Percentiles rank a stretch among this genome's conserved stretches.
phyloP scores from a whole-genome alignment of 2,329 filamentous ascomycete genomes.

The Apiospora saccharicola region DNA sequence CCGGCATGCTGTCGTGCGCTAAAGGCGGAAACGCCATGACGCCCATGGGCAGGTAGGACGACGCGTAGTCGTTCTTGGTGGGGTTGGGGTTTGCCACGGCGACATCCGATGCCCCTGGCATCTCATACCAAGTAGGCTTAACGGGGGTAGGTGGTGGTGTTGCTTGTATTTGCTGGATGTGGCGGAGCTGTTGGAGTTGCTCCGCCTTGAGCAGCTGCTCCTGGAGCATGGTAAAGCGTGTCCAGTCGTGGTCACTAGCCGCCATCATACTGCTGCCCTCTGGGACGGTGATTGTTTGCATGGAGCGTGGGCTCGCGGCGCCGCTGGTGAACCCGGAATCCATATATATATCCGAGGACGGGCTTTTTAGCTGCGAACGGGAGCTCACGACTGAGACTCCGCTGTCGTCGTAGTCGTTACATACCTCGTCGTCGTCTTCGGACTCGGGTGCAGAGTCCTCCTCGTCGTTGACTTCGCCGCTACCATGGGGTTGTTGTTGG shows the following conservation, averaged over 20 bases:
- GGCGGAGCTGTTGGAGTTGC: not conserved
- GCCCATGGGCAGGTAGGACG: not conserved
- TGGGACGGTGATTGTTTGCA: not conserved
- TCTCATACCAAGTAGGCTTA: not conserved
- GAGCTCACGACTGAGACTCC: not conserved
- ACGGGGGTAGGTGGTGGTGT: not conserved
- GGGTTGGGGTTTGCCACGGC: not conserved
- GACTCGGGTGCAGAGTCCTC: not conserved
- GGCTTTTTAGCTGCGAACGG: not conserved
- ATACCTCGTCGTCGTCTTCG: not conserved
- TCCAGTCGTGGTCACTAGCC: not conserved
- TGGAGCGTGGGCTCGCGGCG: not conserved
- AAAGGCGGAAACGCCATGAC: not conserved
- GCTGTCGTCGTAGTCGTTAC: not conserved
- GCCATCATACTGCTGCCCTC: not conserved
- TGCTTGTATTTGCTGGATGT: not conserved
- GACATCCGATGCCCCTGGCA: not conserved
- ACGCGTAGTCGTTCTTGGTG: not conserved
- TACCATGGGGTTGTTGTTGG: not conserved
- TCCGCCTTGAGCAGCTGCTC: slow-evolving; percentile 9
- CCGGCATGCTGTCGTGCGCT: not conserved
- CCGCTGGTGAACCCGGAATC: not conserved
- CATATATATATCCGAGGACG: not conserved
- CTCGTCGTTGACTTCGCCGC: not conserved
- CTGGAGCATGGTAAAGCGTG: not conserved